A percentile compares a stretch with the other conserved stretches of the same genome.
Conservation (phyloP, 2,329 filamentous ascomycete species). For the Fusarium staphyleae region DNA sequence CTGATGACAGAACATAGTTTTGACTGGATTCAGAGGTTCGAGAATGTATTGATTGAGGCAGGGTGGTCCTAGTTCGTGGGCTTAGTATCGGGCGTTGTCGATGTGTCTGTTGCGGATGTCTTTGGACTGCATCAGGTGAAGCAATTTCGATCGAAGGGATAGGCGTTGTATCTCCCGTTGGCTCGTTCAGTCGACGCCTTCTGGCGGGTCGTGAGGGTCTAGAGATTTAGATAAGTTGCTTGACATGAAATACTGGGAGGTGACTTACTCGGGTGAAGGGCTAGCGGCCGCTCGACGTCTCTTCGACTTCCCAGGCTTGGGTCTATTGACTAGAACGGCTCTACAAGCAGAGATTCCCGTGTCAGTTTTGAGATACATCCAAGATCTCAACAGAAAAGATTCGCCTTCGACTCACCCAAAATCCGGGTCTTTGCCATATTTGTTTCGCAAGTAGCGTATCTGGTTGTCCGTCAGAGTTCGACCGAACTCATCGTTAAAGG, state of each 20-base stretch:
- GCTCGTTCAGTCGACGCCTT: not conserved
- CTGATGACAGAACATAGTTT: not conserved
- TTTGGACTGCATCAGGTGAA: not conserved
- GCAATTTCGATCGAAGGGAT: not conserved
- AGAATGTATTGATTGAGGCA: not conserved
- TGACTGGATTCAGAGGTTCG: not conserved
- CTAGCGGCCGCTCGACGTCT: slow-evolving; percentile 12
- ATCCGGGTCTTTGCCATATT: slow-evolving; percentile 50
- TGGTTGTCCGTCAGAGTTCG: slow-evolving; percentile 46
- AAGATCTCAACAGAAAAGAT: not conserved
- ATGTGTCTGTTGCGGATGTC: not conserved
- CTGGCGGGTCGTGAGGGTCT: slow-evolving; percentile 7
- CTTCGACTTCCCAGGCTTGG: slow-evolving; percentile 23
- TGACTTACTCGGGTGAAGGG: slow-evolving; percentile 16
- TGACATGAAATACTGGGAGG: not conserved
- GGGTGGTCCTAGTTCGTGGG: not conserved
- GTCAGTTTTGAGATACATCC: not conserved
- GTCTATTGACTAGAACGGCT: slow-evolving; percentile 20
- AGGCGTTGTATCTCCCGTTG: not conserved
- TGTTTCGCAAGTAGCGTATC: slow-evolving; percentile 51
- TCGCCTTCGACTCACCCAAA: slow-evolving; percentile 45
- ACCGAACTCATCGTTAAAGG: slow-evolving; percentile 42
- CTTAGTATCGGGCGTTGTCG: not conserved
- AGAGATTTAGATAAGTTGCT: not conserved
- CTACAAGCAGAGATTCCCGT: not conserved